Base-by-base conservation (phyloP, 1,139 yeast species). In the Arxiozyma heterogenica region DNA sequence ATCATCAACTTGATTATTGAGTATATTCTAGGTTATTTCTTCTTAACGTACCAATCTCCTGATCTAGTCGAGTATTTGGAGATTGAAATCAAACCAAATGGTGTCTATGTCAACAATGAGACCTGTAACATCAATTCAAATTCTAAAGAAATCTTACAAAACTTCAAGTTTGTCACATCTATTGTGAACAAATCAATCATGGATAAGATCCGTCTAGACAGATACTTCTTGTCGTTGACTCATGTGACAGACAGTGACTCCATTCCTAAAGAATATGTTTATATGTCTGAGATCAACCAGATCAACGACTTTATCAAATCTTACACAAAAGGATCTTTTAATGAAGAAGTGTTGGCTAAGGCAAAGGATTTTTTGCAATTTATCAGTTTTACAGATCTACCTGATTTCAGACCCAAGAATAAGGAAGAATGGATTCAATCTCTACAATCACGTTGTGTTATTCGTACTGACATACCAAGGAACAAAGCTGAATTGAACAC, bases 201-300 rank as follows among this genome's bases (percentile, higher is more conserved):
- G 97, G 83, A 84, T 69, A 78, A 79, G 55, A 76, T 78, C 58
- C 86, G 98, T 73, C 82, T 78, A 51, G 81, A 80, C 58, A 84
- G 86, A 73, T 93, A 89, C 73, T 91, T 75, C 72, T 76, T 91
- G 66, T 86, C 96, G 1, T 78, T 91, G 66, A 88, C 98, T 61
- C 86, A 81, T 64, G 89, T 96, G 44, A 66, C 85, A 44, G 82
- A 78, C 64, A 83, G 90, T 38, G 70, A 78, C 38, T 77, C 79
- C 62, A 75, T 91, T 63, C 96, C 97, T 49, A 66, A 73, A 53
- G 81, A 86, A 55, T 86, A 79, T 67, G 96, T 90, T 23, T 88
- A 82, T 73, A 91, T 93, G 98, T 78, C 88, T 63, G 98, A 93
- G 75, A 82, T 82, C 55, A 79, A 82, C 57, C 98, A 91, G 68